Evolutionary conservation across 2,329 filamentous ascomycete genomes (phyloP), one percentile per base, ranked within the genome.

Genomic region (Microsporum ferrugineum): DNA sequence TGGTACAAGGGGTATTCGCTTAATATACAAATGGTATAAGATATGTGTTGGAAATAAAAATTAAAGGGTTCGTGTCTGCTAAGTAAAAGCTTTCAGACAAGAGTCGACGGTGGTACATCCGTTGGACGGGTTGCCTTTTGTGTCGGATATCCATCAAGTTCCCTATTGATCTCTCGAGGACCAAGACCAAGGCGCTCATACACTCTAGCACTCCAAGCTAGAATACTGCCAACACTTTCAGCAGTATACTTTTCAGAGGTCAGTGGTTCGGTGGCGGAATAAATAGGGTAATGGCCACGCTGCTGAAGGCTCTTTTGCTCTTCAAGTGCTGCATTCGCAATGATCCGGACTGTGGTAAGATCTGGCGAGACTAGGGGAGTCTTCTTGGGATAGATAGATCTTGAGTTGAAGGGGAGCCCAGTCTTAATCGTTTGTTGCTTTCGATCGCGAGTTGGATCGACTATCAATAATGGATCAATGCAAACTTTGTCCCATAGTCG

Each of bases 401-500:
- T 51, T 17, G 23, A 31, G 17, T 60, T 55, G 36, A 58, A 58
- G 10, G 10, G n/a, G 31, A 47, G 33, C 2, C n/a, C 31, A 3
- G 59, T 41, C 57, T 41, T 38, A 34, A 34, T 33, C 12, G 12
- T 8, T 23, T 31, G 56, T 51, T 53, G 7, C 39, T 23, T 14
- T 55, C 53, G 17, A 23, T 39, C 1, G 59, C 57, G 45, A 36
- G 53, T 12, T 51, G 45, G 8, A 29, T 51, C 6, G 14, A 51
- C 27, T 3, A 36, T 45, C 38, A 31, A 58, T 3, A 58, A 60
- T 23, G 67, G 67, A 47, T 71, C 67, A 38, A 73, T 64, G 59
- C 77, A 80, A 76, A 81, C 84, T 39, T 69, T 70, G 7, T 78
- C 68, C 61, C 81, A 79, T 38, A 84, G 65, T 2, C 66, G 70